Base-by-base conservation (phyloP, 768 basidiomycete genomes). In the Leccinum aurantiacum region DNA sequence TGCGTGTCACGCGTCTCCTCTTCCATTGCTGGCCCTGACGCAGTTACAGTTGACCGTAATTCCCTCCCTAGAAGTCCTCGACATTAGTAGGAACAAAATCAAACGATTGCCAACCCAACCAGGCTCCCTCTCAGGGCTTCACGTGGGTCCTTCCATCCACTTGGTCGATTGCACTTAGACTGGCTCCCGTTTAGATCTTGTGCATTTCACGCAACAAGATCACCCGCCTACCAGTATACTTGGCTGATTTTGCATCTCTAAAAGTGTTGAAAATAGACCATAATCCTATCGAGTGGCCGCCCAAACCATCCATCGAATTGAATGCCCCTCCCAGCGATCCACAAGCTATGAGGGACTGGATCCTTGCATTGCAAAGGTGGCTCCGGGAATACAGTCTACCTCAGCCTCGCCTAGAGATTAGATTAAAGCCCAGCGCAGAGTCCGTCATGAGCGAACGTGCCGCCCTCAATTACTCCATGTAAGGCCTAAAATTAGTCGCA, bases 211-310 rank as follows among this genome's bases (percentile, higher is more conserved):
- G 86, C 71, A 99, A 99, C 76, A 90, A 86, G 73, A 79, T 99
- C 60, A 81, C 82, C 38, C 80, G 83, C 17, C 80, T 99, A 3
- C 97, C 96, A 3, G 67, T 78, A 8, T 98, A 95, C 73, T 71
- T 99, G 53, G 73, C 82, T 4, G 82, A 86, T 54, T 96, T 97
- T 70, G 75, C 75, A 31, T 78, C 82, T 54, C 79, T 99, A 44
- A 85, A 86, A 51, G 82, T 97, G 33, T 79, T 98, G 66, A 92
- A 92, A 73, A 78, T 91, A 9, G 95, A 96, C 63, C 86, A 89
- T 63, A 98, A 99, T 69, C 95, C 95, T 3, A 82, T 97, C 41
- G 90, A 94, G 73, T 98, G 95, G 93, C 96, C 96, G 0, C 90
- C 92, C 7, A 82, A 78, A 61, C 59, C 77, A 52, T 76, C 89